phyloP scores from a whole-genome alignment of 805 yeast species.

The Debaryomyces tyrocola region DNA sequence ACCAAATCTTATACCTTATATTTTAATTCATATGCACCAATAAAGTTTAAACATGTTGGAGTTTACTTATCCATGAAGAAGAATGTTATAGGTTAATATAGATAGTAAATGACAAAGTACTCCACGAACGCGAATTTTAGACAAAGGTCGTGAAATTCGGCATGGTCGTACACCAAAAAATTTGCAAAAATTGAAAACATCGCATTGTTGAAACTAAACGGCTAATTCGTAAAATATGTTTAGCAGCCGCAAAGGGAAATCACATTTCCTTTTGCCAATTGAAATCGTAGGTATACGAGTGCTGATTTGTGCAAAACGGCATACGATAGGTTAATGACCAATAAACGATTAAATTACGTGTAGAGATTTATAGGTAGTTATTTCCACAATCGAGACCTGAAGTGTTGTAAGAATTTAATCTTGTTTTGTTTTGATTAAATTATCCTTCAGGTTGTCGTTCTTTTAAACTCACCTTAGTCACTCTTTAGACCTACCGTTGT shows the following conservation, averaged over 20 bases:
- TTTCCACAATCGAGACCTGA: not conserved
- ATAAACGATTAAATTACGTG: not conserved
- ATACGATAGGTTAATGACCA: not conserved
- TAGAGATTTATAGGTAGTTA: not conserved
- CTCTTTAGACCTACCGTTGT: constrained; percentile 2
- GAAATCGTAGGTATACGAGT: not conserved
- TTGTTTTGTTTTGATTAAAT: too few relatives aligned
- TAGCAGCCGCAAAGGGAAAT: not conserved
- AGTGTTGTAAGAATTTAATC: not conserved
- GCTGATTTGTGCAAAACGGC: not conserved
- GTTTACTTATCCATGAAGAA: too few relatives aligned
- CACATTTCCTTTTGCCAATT: not conserved
- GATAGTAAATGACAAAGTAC: too few relatives aligned
- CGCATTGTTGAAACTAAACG: not conserved
- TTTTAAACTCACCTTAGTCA: constrained; percentile 4
- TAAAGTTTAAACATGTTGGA: too few relatives aligned
- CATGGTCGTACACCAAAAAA: too few relatives aligned
- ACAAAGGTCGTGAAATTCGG: too few relatives aligned
- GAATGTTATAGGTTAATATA: too few relatives aligned
- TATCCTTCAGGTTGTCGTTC: not conserved
- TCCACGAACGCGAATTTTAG: too few relatives aligned
- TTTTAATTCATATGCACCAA: too few relatives aligned
- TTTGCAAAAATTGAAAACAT: too few relatives aligned
- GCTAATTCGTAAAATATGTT: not conserved
- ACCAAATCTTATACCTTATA: too few relatives aligned